phyloP scores from a whole-genome alignment of 257 asterid species.

The Hygrophila difformis region DNA sequence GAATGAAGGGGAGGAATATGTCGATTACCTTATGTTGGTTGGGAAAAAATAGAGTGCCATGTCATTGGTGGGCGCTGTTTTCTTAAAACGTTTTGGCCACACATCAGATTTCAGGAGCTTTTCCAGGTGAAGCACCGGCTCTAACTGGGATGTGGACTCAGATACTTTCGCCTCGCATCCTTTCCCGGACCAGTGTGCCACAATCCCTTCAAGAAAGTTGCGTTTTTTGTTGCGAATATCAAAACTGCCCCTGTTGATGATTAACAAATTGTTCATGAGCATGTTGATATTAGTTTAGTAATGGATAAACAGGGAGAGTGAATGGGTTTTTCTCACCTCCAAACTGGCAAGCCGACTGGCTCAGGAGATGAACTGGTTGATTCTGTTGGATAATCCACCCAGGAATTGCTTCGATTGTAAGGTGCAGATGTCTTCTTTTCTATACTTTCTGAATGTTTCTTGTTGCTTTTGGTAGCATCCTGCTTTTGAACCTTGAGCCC shows the following conservation, averaged over 20 bases:
- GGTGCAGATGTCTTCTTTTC: conserved; percentile 6
- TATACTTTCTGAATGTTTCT: conserved; percentile 2
- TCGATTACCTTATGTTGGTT: conserved; percentile 33
- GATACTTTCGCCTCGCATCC: conserved; percentile 33
- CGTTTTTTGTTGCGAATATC: conserved; percentile 20
- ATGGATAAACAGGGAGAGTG: neutral
- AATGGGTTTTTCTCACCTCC: conserved; percentile 38
- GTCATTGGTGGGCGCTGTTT: conserved; percentile 35
- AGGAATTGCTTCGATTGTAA: neutral
- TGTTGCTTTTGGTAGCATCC: neutral
- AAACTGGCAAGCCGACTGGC: conserved; percentile 37
- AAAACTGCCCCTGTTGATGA: conserved; percentile 41
- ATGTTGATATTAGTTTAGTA: no score
- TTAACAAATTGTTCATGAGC: neutral
- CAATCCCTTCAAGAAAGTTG: conserved; percentile 17
- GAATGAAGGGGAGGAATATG: neutral
- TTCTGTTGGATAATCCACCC: conserved; percentile 13
- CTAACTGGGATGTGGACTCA: conserved; percentile 30
- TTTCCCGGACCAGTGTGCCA: conserved; percentile 38
- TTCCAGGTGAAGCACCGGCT: conserved; percentile 43
- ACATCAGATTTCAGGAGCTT: conserved; percentile 47
- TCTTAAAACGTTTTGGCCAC: conserved; percentile 70
- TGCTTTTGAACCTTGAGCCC: neutral
- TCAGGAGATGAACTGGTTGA: conserved; percentile 15
- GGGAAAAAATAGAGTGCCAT: conserved; percentile 79